phyloP scores from a whole-genome alignment of 495 filamentous ascomycete species.

The Xanthoparmelia taractica region DNA sequence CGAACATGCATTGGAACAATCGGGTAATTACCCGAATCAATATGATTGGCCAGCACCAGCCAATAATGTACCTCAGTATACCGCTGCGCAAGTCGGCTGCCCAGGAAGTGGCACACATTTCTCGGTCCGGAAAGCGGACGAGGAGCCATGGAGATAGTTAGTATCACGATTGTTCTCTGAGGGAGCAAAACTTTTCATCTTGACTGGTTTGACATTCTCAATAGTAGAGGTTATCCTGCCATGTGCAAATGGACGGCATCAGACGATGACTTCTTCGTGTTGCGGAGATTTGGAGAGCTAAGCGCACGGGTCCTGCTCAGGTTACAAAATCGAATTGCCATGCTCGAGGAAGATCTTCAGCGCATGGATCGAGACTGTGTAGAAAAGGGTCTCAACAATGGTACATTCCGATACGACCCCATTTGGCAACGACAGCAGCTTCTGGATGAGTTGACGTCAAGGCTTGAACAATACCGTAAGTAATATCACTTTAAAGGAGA shows the following conservation, averaged over 20 bases:
- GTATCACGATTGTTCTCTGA: background rate
- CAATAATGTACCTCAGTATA: too few relatives aligned
- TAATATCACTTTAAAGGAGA: background rate
- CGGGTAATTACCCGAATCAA: background rate
- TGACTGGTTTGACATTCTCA: background rate
- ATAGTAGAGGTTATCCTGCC: conserved; percentile 30
- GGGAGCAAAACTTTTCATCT: background rate
- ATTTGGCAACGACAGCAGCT: conserved; percentile 17
- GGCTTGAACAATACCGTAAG: conserved; percentile 24
- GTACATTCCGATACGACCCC: conserved; percentile 30
- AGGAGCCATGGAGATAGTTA: conserved; percentile 29
- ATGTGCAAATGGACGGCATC: conserved; percentile 32
- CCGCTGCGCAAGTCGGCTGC: background rate
- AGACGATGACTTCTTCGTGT: conserved; percentile 34
- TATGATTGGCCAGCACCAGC: background rate
- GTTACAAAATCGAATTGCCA: conserved; percentile 23
- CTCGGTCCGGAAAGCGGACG: background rate
- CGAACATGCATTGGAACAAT: background rate
- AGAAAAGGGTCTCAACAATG: conserved; percentile 24
- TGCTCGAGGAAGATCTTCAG: conserved; percentile 14
- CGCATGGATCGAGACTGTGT: conserved; percentile 12
- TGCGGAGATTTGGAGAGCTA: conserved; percentile 30
- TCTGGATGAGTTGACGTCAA: conserved; percentile 20
- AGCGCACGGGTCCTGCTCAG: conserved; percentile 30
- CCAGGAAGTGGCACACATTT: background rate